Evolutionary conservation across 2,329 filamentous ascomycete species (phyloP).

Genomic region (Pseudopyricularia cyperi): DNA sequence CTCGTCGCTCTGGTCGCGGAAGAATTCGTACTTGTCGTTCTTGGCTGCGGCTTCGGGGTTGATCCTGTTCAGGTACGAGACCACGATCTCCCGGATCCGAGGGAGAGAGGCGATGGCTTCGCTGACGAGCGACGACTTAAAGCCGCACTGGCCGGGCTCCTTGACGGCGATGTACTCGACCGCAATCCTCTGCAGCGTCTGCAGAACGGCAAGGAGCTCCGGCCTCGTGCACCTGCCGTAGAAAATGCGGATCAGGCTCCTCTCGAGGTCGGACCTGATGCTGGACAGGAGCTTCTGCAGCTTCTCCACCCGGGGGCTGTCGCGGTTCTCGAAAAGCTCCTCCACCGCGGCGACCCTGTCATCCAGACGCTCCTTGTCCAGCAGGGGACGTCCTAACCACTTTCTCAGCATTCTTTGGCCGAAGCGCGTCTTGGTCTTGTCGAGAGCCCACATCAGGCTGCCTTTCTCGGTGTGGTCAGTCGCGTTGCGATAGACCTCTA

Average conservation of each 20-base stretch:
- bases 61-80: constrained; percentile 70
- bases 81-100: constrained; percentile 58
- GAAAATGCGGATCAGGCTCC: constrained; percentile 88
- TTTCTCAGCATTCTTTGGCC: constrained; percentile 80
- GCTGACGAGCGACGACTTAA: constrained; percentile 55
- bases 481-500: constrained; percentile 92
- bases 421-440: constrained; percentile 83
- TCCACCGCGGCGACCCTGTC: constrained; percentile 74
- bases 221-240: constrained; percentile 90
- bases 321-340: constrained; percentile 62
- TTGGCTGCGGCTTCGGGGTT: constrained; percentile 70
- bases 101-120: constrained; percentile 66
- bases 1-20: constrained; percentile 45
- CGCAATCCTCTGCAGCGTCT: constrained; percentile 72
- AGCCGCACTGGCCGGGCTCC: constrained; percentile 53
- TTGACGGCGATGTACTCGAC: constrained; percentile 61
- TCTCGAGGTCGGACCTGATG: constrained; percentile 74
- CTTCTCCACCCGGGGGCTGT: constrained; percentile 56
- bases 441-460: constrained; percentile 88
- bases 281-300: constrained; percentile 58
- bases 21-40: constrained; percentile 92
- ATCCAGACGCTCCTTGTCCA: constrained; percentile 63
- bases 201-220: constrained; percentile 73
- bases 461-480: constrained; percentile 78
- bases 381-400: constrained; percentile 84